These are phyloP conservation scores for Physaria fendleri DNA, from an alignment of 345 rosid species.

Conservation along the genomic window DNA sequence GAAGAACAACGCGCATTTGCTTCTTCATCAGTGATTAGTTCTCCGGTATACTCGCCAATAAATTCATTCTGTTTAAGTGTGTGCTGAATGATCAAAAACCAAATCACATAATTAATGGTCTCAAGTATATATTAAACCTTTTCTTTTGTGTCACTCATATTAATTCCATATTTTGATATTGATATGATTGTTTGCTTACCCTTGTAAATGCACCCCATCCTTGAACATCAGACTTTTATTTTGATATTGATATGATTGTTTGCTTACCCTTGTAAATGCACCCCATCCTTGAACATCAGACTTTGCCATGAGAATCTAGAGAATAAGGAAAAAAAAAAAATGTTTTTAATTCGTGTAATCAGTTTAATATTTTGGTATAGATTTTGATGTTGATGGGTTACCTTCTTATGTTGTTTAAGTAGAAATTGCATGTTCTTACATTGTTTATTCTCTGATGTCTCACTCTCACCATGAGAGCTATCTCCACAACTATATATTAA, in stretches of 20 bases:
- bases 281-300: slow-evolving; percentile 97
- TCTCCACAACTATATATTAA: slow-evolving; percentile 63
- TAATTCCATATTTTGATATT: background rate
- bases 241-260: background rate
- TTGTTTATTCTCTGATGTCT: slow-evolving; percentile 63
- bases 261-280: slow-evolving; percentile 74
- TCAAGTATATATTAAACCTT: too few species aligned
- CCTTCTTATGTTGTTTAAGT: slow-evolving; percentile 72
- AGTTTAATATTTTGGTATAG: background rate
- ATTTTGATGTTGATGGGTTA: slow-evolving; percentile 24
- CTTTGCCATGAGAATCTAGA: slow-evolving; percentile 68
- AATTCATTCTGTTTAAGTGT: slow-evolving; percentile 69
- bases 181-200: slow-evolving; percentile 38
- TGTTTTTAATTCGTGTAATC: background rate
- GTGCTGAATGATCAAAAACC: slow-evolving; percentile 50
- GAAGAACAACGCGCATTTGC: slow-evolving; percentile 85
- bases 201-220: slow-evolving; percentile 96
- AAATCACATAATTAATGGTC: too few species aligned
- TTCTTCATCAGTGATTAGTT: slow-evolving; percentile 69
- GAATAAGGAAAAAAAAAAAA: background rate
- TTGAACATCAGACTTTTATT: too few species aligned
- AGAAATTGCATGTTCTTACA: slow-evolving; percentile 90
- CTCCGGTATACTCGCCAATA: slow-evolving; percentile 96
- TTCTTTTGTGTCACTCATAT: too few species aligned
- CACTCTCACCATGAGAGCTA: too few species aligned